A percentile compares a stretch with the other conserved stretches of the same genome.
Conservation (phyloP, 257 asterid genomes). For the Coffea eugenioides region DNA sequence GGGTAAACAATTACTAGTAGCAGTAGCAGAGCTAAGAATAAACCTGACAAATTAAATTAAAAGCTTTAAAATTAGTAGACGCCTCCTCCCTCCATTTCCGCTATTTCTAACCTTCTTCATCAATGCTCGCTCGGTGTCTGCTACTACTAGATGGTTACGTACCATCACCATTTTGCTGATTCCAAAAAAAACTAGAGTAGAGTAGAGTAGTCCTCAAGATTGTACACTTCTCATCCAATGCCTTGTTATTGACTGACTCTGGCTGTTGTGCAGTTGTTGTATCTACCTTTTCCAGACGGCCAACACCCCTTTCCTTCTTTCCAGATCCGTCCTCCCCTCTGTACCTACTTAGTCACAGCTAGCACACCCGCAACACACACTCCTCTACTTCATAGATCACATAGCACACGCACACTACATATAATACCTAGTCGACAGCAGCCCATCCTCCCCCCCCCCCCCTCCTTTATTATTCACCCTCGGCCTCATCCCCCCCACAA, state of each 20-base stretch:
- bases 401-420: no score
- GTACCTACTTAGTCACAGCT: background rate
- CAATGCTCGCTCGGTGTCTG: background rate
- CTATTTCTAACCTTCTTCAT: background rate
- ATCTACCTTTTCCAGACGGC: constrained; percentile 27
- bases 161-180: background rate
- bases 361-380: background rate
- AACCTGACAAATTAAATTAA: background rate
- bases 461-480: no score
- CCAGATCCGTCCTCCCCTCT: constrained; percentile 1
- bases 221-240: background rate
- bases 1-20: background rate
- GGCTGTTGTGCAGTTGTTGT: constrained; percentile 28
- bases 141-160: background rate
- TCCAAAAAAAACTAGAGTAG: no score
- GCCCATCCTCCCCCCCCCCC: no score
- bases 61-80: no score
- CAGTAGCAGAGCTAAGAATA: no score
- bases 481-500: no score
- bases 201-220: background rate
- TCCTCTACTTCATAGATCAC: background rate
- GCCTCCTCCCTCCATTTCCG: background rate
- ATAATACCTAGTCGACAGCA: no score
- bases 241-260: background rate
- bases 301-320: background rate